These are phyloP conservation scores for Botrytis tulipae DNA, from an alignment of 2,329 filamentous ascomycete genomes.

Conservation along the genomic window DNA sequence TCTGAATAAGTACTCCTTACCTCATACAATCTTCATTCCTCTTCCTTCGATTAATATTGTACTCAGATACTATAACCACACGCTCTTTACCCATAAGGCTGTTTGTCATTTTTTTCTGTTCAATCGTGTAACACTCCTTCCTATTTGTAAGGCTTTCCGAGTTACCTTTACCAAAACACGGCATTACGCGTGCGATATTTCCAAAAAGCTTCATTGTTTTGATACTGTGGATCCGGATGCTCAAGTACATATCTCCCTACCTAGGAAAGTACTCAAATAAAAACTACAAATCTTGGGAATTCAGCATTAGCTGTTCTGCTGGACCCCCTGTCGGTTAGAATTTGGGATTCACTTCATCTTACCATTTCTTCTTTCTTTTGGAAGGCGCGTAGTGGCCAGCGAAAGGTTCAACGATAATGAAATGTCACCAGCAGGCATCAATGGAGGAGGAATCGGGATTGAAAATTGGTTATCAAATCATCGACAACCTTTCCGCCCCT, in stretches of 20 bases:
- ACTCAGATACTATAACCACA: not conserved
- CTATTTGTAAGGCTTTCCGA: too few relatives aligned
- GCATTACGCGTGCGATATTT: not conserved
- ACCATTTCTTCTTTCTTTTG: not conserved
- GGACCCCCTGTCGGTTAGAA: not conserved
- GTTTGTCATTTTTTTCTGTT: not conserved
- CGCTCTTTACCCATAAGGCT: not conserved
- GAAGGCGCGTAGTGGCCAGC: not conserved
- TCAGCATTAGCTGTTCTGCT: not conserved
- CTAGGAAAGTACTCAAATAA: not conserved
- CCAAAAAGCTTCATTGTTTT: not conserved
- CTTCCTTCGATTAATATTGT: not conserved
- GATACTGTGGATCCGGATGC: not conserved
- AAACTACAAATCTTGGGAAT: not conserved
- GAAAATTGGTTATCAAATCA: conserved; percentile 17
- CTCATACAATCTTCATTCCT: not conserved
- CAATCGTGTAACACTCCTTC: not conserved
- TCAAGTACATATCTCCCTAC: not conserved
- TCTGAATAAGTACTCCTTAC: not conserved
- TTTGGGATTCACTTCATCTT: not conserved
- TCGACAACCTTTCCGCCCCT: conserved; percentile 22
- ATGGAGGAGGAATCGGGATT: conserved; percentile 26
- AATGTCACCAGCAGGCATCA: conserved; percentile 28
- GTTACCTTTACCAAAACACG: not conserved
- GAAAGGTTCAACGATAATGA: conserved; percentile 12